Conservation (phyloP, 2,329 filamentous ascomycete species). For the Pseudogymnoascus sp. region DNA sequence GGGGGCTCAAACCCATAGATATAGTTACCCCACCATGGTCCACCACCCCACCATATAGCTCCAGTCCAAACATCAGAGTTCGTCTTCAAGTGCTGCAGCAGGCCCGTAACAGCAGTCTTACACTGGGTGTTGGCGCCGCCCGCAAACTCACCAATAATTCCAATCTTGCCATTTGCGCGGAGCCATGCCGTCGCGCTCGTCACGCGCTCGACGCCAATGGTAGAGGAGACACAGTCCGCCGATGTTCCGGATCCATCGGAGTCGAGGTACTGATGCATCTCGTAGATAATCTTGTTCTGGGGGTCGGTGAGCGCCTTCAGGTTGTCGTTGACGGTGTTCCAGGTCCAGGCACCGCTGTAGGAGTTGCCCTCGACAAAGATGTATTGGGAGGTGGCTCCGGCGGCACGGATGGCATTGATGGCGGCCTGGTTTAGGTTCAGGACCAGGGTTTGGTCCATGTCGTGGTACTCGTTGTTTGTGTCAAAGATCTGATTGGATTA, state of each 20-base stretch:
- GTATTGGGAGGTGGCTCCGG: slow-evolving; percentile 40
- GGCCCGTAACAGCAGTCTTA: slow-evolving; percentile 39
- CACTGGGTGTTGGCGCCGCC: slow-evolving; percentile 42
- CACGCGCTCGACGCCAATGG: slow-evolving; percentile 45
- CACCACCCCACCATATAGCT: slow-evolving; percentile 44
- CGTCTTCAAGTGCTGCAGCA: slow-evolving; percentile 38
- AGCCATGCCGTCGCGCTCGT: slow-evolving; percentile 44
- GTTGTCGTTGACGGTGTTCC: slow-evolving; percentile 36
- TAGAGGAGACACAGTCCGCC: slow-evolving; percentile 39
- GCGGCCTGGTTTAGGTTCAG: slow-evolving; percentile 36
- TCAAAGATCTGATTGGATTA: slow-evolving; percentile 26
- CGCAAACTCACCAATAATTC: slow-evolving; percentile 46
- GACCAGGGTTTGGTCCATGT: slow-evolving; percentile 33
- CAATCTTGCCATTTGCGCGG: slow-evolving; percentile 41
- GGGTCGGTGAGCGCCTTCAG: slow-evolving; percentile 43
- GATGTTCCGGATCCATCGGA: slow-evolving; percentile 44
- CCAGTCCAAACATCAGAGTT: slow-evolving; percentile 46
- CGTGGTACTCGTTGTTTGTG: slow-evolving; percentile 39
- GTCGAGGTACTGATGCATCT: slow-evolving; percentile 57
- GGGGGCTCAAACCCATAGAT: slow-evolving; percentile 39
- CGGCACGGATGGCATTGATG: slow-evolving; percentile 35
- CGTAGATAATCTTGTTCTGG: slow-evolving; percentile 45
- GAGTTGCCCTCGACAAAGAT: slow-evolving; percentile 52
- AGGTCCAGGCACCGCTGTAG: slow-evolving; percentile 40
- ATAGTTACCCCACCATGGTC: slow-evolving; percentile 41